A percentile compares a stretch with the other conserved stretches of the same genome.
Evolutionary conservation across 2,329 filamentous ascomycete species (phyloP).

Genomic region (Penicillium sp.): DNA sequence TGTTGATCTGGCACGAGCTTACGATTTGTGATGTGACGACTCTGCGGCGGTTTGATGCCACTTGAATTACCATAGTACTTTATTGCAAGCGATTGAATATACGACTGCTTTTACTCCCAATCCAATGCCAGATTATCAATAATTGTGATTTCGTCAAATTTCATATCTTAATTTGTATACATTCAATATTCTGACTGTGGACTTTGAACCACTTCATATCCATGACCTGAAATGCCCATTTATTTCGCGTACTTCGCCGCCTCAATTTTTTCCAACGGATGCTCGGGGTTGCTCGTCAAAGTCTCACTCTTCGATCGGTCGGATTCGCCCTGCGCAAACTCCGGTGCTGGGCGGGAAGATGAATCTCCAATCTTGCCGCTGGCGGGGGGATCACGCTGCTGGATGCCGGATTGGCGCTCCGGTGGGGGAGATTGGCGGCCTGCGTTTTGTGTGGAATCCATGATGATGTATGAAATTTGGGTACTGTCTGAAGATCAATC

Average conservation of each 20-base stretch:
- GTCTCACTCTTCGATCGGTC: conserved; percentile 26
- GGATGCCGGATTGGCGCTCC: conserved; percentile 64
- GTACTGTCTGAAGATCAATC: no score
- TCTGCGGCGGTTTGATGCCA: conserved; percentile 1
- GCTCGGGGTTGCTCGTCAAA: conserved; percentile 45
- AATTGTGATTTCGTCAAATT: neutral
- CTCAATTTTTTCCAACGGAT: conserved; percentile 40
- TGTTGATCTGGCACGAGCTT: conserved; percentile 10
- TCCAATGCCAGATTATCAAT: neutral
- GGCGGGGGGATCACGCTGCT: conserved; percentile 61
- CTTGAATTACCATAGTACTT: conserved; percentile 3
- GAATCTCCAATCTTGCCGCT: conserved; percentile 53
- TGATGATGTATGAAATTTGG: neutral
- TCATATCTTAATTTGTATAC: neutral
- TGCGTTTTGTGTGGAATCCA: conserved; percentile 55
- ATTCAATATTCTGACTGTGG: neutral
- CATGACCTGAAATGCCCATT: neutral
- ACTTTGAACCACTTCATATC: neutral
- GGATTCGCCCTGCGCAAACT: conserved; percentile 21
- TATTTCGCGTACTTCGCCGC: conserved; percentile 30
- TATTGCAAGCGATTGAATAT: conserved; percentile 10
- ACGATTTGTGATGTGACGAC: conserved; percentile 11
- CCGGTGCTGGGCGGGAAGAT: conserved; percentile 5
- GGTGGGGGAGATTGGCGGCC: conserved; percentile 79
- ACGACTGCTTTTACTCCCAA: neutral